Evolutionary conservation across 352 stramenopile genomes (phyloP), one percentile per base, ranked within the genome.

Genomic region (Phytophthora lateralis): DNA sequence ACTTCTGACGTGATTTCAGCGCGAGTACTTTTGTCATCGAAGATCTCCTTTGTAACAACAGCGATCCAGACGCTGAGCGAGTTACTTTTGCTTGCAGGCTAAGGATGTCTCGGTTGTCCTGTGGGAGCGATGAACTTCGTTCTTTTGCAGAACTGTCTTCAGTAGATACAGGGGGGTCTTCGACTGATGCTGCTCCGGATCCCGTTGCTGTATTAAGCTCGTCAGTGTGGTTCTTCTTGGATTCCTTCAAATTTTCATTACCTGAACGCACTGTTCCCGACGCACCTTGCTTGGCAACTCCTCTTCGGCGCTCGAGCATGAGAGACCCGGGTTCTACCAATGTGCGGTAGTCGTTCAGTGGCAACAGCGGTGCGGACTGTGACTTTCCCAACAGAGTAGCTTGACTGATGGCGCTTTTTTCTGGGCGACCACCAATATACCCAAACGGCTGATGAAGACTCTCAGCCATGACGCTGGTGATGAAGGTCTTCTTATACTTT

Each of bases 401-500:
- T n/a, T 66, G 35, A 4, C 44, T 26, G 6, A 64, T 38, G 0
- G 29, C 9, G 29, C 14, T 30, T 17, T 11, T 18, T 43, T 60
- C 58, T 20, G 38, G 46, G 5, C 38, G 44, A n/a, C 38, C 34
- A 9, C 58, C 46, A 30, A 30, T 12, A 38, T 38, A 37, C 37
- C 49, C 58, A 55, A 63, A 56, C 20, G 44, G 34, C 29, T 55
- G 58, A 5, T 55, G 46, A 2, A 57, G 27, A 3, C 56, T 64
- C 47, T 71, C 72, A 17, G 68, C 53, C 43, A 86, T 56, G 21
- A 91, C 53, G 20, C 84, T 69, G 11, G 54, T 61, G 21, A 91
- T 71, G 49, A 87, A 90, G 8, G 67, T 52, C 53, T 86, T 81
- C 17, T 87, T 85, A 54, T 94, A 94, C 50, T 77, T 76, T 24